phyloP scores from a whole-genome alignment of 352 stramenopile species.

The Phytophthora quininea region DNA sequence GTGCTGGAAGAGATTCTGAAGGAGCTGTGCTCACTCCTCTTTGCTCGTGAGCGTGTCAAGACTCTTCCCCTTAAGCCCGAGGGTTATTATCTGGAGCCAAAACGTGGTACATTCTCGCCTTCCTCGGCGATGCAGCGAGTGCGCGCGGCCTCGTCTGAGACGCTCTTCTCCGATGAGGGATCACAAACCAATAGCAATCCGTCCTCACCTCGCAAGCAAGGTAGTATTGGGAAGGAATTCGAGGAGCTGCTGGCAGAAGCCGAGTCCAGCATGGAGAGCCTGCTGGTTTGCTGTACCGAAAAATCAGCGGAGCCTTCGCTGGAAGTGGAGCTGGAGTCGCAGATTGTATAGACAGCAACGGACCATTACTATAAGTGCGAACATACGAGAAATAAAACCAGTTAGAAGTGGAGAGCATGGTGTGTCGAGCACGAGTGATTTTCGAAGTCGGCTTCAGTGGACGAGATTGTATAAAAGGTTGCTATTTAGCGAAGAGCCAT shows the following conservation, averaged over 20 bases:
- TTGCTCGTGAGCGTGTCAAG: conserved; percentile 74
- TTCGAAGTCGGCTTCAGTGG: conserved; percentile 3
- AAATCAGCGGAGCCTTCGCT: conserved; percentile 10
- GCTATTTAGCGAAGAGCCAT: conserved; percentile 6
- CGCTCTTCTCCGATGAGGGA: conserved; percentile 49
- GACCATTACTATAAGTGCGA: conserved; percentile 18
- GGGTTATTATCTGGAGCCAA: conserved; percentile 83
- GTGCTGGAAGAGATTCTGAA: conserved; percentile 88
- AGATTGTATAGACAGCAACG: conserved; percentile 37
- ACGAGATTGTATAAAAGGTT: not conserved
- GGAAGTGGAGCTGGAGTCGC: conserved; percentile 34
- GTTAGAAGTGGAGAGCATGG: conserved; percentile 9
- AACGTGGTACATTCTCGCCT: conserved; percentile 39
- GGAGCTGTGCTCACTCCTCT: conserved; percentile 83
- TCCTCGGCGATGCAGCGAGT: conserved; percentile 28
- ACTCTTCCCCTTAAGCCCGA: conserved; percentile 82
- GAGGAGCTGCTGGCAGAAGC: conserved; percentile 75
- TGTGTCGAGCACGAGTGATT: not conserved
- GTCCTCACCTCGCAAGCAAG: conserved; percentile 32
- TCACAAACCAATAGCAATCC: conserved; percentile 31
- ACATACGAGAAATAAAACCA: conserved; percentile 34
- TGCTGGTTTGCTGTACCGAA: conserved; percentile 36
- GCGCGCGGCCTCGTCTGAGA: conserved; percentile 43
- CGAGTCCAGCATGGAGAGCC: conserved; percentile 73
- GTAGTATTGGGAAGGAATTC: conserved; percentile 70